These are phyloP conservation scores for Calamus simplicifolius DNA, from an alignment of 176 grass and related monocot genomes.

Conservation along the genomic window DNA sequence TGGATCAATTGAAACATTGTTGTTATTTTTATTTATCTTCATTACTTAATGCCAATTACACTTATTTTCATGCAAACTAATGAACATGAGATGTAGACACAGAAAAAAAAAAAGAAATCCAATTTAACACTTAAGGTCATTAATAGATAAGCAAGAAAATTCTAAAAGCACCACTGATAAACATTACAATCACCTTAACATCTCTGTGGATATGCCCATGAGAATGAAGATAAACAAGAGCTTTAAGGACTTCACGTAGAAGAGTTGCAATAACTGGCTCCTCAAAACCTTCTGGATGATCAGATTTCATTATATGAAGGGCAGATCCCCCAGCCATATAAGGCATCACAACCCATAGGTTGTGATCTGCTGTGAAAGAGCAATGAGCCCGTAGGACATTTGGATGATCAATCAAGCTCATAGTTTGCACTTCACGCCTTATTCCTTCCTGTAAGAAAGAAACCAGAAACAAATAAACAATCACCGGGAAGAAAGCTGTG, in stretches of 20 bases:
- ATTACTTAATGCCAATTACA: too few relatives aligned
- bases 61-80: too few relatives aligned
- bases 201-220: constrained; percentile 97
- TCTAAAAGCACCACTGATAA: too few relatives aligned
- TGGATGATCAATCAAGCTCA: constrained; percentile 87
- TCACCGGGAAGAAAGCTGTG: too few relatives aligned
- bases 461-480: neutral
- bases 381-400: constrained; percentile 76
- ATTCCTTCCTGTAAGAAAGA: constrained; percentile 67
- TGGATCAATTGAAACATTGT: too few relatives aligned
- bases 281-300: constrained; percentile 89
- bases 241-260: constrained; percentile 84
- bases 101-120: too few relatives aligned
- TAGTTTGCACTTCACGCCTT: constrained; percentile 93
- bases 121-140: too few relatives aligned
- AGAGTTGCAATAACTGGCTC: constrained; percentile 92
- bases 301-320: constrained; percentile 92
- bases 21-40: too few relatives aligned
- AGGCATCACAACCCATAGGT: constrained; percentile 98
- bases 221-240: constrained; percentile 88
- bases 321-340: constrained; percentile 90
- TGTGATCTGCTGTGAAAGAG: constrained; percentile 68
- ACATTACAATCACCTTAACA: constrained; percentile 62
- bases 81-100: too few relatives aligned
- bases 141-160: too few relatives aligned